Conservation (phyloP, 2,329 filamentous ascomycete species). For the Zasmidium cellare region DNA sequence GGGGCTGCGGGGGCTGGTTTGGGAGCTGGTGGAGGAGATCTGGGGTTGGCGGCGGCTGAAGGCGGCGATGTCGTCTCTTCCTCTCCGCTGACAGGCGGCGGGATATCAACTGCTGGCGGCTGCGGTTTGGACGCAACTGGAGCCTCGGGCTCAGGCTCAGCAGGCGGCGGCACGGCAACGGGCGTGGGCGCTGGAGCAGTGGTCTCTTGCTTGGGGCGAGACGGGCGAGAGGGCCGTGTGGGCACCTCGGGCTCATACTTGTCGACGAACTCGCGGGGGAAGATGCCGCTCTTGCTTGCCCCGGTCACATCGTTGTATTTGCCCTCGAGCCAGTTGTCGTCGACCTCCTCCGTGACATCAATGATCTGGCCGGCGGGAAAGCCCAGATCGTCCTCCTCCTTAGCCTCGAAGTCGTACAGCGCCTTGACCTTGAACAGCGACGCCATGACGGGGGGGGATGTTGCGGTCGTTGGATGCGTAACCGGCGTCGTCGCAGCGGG, state of each 20-base stretch:
- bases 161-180: conserved; percentile 32
- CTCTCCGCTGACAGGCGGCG: conserved; percentile 21
- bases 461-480: background rate
- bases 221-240: conserved; percentile 73
- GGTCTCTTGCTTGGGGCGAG: conserved; percentile 65
- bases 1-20: conserved; percentile 31
- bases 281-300: conserved; percentile 77
- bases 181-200: conserved; percentile 23
- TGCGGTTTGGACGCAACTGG: conserved; percentile 38
- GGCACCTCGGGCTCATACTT: conserved; percentile 90
- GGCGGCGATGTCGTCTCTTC: conserved; percentile 30
- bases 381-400: conserved; percentile 90
- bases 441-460: conserved; percentile 25
- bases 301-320: conserved; percentile 80
- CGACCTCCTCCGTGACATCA: conserved; percentile 88
- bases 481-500: conserved; percentile 4
- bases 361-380: conserved; percentile 87
- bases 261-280: conserved; percentile 96
- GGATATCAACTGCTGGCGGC: conserved; percentile 35
- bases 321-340: conserved; percentile 89
- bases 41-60: conserved; percentile 19
- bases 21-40: conserved; percentile 29
- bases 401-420: conserved; percentile 88
- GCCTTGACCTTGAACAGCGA: conserved; percentile 87
- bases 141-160: conserved; percentile 25